A percentile compares a stretch with the other conserved stretches of the same genome.
Conservation (phyloP, 2,329 filamentous ascomycete genomes). For the Gyromitra esculenta region DNA sequence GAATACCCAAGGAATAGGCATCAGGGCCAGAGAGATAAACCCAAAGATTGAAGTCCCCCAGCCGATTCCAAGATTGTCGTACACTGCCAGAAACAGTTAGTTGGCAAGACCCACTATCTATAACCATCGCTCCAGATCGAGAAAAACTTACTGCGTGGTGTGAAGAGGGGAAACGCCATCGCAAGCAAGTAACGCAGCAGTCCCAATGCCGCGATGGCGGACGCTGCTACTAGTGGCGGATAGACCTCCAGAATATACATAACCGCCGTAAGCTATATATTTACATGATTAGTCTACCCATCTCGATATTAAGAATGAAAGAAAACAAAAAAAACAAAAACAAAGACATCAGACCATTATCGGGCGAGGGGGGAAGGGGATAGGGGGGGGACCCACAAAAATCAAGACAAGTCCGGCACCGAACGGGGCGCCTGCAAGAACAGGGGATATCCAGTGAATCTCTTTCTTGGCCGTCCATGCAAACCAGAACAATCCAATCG, state of each 20-base stretch:
- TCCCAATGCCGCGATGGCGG: conserved; percentile 69
- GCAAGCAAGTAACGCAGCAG: conserved; percentile 68
- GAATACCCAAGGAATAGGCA: conserved; percentile 68
- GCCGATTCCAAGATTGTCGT: conserved; percentile 60
- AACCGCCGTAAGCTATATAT: conserved; percentile 52
- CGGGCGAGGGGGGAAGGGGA: background rate
- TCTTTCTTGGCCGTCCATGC: conserved; percentile 66
- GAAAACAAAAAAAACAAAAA: too few species aligned
- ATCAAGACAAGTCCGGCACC: conserved; percentile 70
- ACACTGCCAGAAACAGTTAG: conserved; percentile 58
- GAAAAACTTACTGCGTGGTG: conserved; percentile 63
- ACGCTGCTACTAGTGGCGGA: conserved; percentile 67
- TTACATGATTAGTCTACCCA: conserved; percentile 5
- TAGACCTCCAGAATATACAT: conserved; percentile 70
- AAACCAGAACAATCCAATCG: conserved; percentile 69
- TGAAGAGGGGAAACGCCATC: conserved; percentile 70
- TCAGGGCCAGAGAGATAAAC: conserved; percentile 63
- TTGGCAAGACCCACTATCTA: conserved; percentile 7
- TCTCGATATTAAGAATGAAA: too few species aligned
- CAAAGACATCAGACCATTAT: background rate
- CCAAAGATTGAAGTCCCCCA: conserved; percentile 63
- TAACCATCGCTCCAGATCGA: background rate
- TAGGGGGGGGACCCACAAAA: conserved; percentile 63
- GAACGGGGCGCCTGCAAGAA: conserved; percentile 67
- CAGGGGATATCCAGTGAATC: conserved; percentile 66